A percentile compares a stretch with the other conserved stretches of the same genome.
phyloP scores from a whole-genome alignment of 2,329 filamentous ascomycete genomes.

The Domatiomyces globalis region DNA sequence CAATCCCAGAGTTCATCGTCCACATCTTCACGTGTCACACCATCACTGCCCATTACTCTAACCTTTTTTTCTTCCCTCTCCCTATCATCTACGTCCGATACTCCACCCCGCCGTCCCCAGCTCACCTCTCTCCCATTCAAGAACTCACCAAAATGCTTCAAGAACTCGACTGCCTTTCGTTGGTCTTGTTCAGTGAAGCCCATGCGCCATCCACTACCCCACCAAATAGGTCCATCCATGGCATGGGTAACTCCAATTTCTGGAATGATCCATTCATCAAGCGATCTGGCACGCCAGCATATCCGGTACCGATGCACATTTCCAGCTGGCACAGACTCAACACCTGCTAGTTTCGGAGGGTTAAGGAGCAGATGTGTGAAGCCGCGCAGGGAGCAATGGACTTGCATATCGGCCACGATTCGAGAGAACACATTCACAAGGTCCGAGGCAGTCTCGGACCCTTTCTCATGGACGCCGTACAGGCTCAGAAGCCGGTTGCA shows the following conservation, averaged over 20 bases:
- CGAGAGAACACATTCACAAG: constrained; percentile 27
- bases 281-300: constrained; percentile 14
- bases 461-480: constrained; percentile 20
- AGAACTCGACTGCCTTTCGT: constrained; percentile 7
- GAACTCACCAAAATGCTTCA: constrained; percentile 15
- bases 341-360: constrained; percentile 3
- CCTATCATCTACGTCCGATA: not conserved
- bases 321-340: constrained; percentile 4
- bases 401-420: constrained; percentile 30
- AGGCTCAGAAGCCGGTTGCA: constrained; percentile 25
- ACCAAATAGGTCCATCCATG: constrained; percentile 16
- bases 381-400: constrained; percentile 26
- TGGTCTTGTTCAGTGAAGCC: constrained; percentile 14
- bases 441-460: constrained; percentile 19
- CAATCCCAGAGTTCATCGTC: constrained; percentile 16
- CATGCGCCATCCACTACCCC: constrained; percentile 14
- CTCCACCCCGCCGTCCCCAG: constrained; percentile 4
- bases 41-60: constrained; percentile 11
- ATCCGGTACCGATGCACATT: constrained; percentile 16
- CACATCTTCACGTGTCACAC: constrained; percentile 10
- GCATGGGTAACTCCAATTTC: constrained; percentile 16
- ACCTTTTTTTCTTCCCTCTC: constrained; percentile 1
- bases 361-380: constrained; percentile 20
- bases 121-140: constrained; percentile 10
- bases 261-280: constrained; percentile 14